Evolutionary conservation across 148 eudicot genomes (phyloP).

Genomic region (Arbutus unedo): DNA sequence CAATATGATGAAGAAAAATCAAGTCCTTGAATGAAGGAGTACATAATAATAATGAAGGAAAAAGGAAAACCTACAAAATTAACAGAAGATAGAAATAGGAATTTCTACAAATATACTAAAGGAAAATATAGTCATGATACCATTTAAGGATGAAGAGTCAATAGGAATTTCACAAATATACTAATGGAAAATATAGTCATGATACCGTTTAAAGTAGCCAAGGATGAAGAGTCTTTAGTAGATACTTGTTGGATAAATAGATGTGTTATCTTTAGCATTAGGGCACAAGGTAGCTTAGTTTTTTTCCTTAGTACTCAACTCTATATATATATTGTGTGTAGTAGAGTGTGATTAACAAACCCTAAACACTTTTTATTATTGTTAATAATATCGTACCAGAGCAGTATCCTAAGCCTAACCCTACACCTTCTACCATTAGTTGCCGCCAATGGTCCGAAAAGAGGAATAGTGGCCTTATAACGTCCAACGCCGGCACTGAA

Average conservation of each 20-base stretch:
- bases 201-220: not conserved
- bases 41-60: not conserved
- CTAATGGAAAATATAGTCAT: not conserved
- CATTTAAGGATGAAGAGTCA: not conserved
- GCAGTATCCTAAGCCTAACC: too few relatives aligned
- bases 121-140: not conserved
- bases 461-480: too few relatives aligned
- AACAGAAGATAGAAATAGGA: not conserved
- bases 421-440: too few relatives aligned
- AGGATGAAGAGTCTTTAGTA: not conserved
- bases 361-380: too few relatives aligned
- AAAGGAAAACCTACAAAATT: not conserved
- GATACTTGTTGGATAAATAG: not conserved
- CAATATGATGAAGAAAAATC: not conserved
- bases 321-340: too few relatives aligned
- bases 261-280: too few relatives aligned
- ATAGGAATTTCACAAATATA: not conserved
- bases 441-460: too few relatives aligned
- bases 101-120: not conserved
- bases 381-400: too few relatives aligned
- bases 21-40: not conserved
- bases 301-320: too few relatives aligned
- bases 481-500: too few relatives aligned
- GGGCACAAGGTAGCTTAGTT: too few relatives aligned
- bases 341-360: too few relatives aligned